Percentiles rank a stretch among this genome's conserved stretches.
Conservation (phyloP, 1,139 yeast genomes). For the Geotrichum histeridarum region DNA sequence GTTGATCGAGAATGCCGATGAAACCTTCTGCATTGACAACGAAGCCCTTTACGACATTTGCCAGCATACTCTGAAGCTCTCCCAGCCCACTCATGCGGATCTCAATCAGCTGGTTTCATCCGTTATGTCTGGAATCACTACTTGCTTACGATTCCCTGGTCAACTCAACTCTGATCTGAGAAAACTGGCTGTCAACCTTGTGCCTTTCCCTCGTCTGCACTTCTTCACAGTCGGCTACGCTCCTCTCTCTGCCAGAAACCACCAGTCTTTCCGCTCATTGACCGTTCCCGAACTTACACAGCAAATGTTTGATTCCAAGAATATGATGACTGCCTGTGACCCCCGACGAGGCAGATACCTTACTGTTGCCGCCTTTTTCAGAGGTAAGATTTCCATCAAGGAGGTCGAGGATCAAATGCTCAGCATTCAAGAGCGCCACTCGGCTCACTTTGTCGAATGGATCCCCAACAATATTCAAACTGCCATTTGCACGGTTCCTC, state of each 20-base stretch:
- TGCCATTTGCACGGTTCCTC: conserved; percentile 44
- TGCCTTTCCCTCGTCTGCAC: conserved; percentile 46
- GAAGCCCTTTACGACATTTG: conserved; percentile 45
- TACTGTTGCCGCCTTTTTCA: conserved; percentile 44
- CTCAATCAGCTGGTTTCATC: conserved; percentile 42
- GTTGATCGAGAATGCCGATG: conserved; percentile 43
- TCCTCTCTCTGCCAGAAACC: conserved; percentile 40
- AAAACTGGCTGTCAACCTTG: conserved; percentile 45
- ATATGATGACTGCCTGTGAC: conserved; percentile 45
- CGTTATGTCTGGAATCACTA: conserved; percentile 47
- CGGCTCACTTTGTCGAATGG: conserved; percentile 42
- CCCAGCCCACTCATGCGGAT: conserved; percentile 41
- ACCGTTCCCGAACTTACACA: conserved; percentile 45
- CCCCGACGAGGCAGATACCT: conserved; percentile 43
- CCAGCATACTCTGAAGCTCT: conserved; percentile 39
- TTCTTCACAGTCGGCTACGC: conserved; percentile 47
- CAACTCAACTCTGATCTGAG: conserved; percentile 45
- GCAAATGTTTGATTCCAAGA: conserved; percentile 43
- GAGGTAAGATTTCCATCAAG: conserved; percentile 44
- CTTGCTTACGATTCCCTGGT: conserved; percentile 45
- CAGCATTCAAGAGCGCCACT: conserved; percentile 37
- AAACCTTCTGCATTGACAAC: conserved; percentile 45
- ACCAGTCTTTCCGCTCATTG: conserved; percentile 40
- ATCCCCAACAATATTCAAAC: conserved; percentile 43
- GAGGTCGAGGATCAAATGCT: conserved; percentile 44